Evolutionary conservation across 352 stramenopile species (phyloP), one percentile per base, ranked within the genome.

Genomic region (Pseudoperonospora humuli): DNA sequence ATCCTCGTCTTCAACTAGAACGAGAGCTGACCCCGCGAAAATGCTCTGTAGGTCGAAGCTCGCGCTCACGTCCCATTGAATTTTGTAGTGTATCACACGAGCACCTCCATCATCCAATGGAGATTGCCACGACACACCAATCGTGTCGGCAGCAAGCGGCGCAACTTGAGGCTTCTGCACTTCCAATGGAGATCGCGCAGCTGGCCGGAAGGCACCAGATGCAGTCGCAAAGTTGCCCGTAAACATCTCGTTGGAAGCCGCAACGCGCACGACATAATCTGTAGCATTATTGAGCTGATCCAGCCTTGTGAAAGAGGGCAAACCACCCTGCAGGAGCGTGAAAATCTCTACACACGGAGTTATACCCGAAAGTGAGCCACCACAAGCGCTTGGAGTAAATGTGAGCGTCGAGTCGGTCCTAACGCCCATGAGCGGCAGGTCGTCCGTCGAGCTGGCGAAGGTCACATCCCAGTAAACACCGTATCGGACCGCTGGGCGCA

Each of bases 11-110:
- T 7, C 3, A 7, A 37, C 44, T 24, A 54, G 32, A 29, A 89
- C 51, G 3, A 69, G 46, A 3, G 67, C 63, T 0, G 67, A 80
- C 2, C 70, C 77, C 2, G 75, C 45, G 17, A 73, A 82, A 17
- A 84, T 64, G 19, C 64, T 84, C 49, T 85, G 68, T 39, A 75
- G 60, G 24, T 91, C 74, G 56, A 97, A 97, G 23, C 61, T 70
- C 7, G 67, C 53, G 28, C 77, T 88, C 14, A 78, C 69, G 41
- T 97, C 92, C 90, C 92, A 98, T 60, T 98, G 83, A 6, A 98
- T 56, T 19, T 82, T 86, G 67, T 96, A 98, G 39, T 94, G 73
- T n/a, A 75, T 70, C 11, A 97, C 58, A 5, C 28, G 34, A n/a
- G 76, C 50, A 0, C 90, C 93, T 9, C 89, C 86, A 41, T 75